Base-by-base conservation (phyloP, 129 eudicot genomes). In the Artemisia tridentata region DNA sequence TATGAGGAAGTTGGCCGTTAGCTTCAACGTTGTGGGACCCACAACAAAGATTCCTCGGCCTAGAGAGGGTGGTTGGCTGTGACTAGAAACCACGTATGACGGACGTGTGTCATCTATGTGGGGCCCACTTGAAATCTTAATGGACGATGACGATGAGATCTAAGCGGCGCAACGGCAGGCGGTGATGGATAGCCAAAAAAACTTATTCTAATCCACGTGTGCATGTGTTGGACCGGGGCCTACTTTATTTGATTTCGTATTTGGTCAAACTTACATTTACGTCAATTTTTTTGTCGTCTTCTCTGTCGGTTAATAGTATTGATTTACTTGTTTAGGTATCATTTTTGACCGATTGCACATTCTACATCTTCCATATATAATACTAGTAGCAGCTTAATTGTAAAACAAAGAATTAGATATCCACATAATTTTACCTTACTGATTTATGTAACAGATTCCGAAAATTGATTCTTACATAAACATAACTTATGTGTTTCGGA, bases 81-180 rank as follows among this genome's bases (percentile, higher is more conserved):
- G 66, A 43, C 25, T 25, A 14, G 54, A 65, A 64, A 54, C 73
- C 78, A 67, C 72, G 73, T 34, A 78, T 15, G 45, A 61, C 12
- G 20, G 78, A 78, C 82, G 82, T 73, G 69, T 78, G 67, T 38
- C 45, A 12, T 7, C 23, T 34, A 13, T 0, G 21, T 48, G 16
- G 78, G 82, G 56, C 25, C 82, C 81, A 78, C 77, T 19, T 16
- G 8, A 7, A 69, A 67, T 55, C 49, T 60, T 12, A 38, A 72
- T 56, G 63, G 74, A 68, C 84, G 73, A 65, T 52, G 80, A 43
- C 84, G 88, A 76, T 80, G 57, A 63, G 77, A 43, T 71, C 87
- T 69, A 79, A 75, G 81, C 73, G 67, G 69, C 86, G 79, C 45
- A 47, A 71, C 60, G 21, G 69, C 84, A 75, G 81, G 81, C 79